phyloP scores from a whole-genome alignment of 148 eudicot species.

The Rhododendron simsii region DNA sequence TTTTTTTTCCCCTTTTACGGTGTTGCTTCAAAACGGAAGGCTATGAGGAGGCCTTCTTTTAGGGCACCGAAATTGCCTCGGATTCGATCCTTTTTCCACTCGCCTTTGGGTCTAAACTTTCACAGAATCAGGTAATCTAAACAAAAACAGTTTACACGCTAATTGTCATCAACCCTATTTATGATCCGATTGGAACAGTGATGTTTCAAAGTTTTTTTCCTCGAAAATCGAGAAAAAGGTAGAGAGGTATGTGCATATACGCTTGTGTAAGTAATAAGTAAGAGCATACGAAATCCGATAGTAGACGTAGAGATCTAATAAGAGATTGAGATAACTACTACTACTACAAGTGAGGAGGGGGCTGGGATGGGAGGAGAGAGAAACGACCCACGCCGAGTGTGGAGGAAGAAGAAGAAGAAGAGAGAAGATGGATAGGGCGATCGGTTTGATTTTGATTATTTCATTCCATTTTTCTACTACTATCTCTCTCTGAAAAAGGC shows the following conservation, averaged over 20 bases:
- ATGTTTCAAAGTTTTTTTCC: not conserved
- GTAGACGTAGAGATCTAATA: conserved; percentile 10
- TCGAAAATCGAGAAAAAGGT: conserved; percentile 15
- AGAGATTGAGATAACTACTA: not conserved
- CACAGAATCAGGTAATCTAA: not conserved
- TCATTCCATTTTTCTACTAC: not conserved
- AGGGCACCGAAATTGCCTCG: conserved; percentile 16
- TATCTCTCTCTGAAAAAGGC: not conserved
- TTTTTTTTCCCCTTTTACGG: conserved; percentile 13
- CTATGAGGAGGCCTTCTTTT: conserved; percentile 11
- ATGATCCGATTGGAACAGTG: conserved; percentile 9
- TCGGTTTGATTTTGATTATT: not conserved
- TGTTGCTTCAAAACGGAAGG: conserved; percentile 15
- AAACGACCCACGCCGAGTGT: not conserved
- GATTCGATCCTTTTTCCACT: conserved; percentile 22
- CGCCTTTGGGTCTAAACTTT: not conserved
- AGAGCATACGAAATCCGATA: not conserved
- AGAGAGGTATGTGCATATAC: not conserved
- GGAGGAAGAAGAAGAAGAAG: not conserved
- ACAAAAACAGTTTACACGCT: not conserved
- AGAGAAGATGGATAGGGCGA: not conserved
- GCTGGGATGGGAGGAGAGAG: not conserved
- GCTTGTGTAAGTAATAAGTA: not conserved
- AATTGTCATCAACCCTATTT: not conserved
- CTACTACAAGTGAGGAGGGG: too few species aligned